Conservation (phyloP, 257 asterid species). For the Przewalskia tangutica region DNA sequence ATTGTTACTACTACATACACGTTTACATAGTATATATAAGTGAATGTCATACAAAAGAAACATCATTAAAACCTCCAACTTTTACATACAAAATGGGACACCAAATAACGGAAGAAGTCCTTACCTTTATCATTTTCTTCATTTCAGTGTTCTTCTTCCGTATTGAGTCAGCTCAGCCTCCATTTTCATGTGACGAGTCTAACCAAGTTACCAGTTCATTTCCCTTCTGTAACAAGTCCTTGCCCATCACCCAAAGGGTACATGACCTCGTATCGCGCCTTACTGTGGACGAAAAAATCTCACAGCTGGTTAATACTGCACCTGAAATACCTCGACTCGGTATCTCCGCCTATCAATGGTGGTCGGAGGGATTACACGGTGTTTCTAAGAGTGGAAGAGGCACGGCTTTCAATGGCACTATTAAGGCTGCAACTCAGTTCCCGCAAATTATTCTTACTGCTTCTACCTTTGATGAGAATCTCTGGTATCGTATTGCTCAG, state of each 20-base stretch:
- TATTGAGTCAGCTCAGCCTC: conserved; percentile 19
- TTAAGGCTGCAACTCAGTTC: conserved; percentile 50
- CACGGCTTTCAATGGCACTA: conserved; percentile 29
- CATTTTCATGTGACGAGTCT: conserved; percentile 51
- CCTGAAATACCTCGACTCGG: conserved; percentile 53
- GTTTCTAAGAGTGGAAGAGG: conserved; percentile 53
- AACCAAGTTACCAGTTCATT: conserved; percentile 24
- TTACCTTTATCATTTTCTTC: not conserved
- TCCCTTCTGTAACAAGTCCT: conserved; percentile 39
- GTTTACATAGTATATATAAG: not conserved
- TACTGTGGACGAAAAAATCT: conserved; percentile 52
- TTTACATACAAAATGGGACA: not conserved
- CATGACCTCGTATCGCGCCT: conserved; percentile 49
- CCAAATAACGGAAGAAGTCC: not conserved
- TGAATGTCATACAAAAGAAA: not conserved
- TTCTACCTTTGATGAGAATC: conserved; percentile 21
- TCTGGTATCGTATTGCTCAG: conserved; percentile 29
- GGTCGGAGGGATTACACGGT: conserved; percentile 77
- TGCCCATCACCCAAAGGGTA: conserved; percentile 26
- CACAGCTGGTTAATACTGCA: conserved; percentile 47
- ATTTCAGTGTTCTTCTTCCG: not conserved
- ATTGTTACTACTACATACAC: too few species aligned
- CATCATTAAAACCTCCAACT: not conserved
- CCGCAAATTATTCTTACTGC: conserved; percentile 41
- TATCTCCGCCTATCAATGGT: conserved; percentile 64